These are phyloP conservation scores for Xylaria sp. DNA, from an alignment of 2,329 filamentous ascomycete genomes.

Conservation along the genomic window DNA sequence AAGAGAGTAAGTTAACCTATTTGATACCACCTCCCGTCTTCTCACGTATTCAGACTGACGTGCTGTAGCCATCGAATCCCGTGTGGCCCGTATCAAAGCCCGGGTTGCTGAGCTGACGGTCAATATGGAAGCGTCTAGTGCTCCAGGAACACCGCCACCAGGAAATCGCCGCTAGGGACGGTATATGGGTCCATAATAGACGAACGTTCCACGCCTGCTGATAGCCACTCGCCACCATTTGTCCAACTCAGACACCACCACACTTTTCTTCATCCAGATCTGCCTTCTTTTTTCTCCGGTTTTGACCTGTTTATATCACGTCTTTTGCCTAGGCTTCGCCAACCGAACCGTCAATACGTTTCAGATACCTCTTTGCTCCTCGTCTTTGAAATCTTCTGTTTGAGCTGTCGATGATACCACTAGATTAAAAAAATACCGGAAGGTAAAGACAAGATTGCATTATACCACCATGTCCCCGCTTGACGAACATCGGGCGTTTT, in stretches of 20 bases:
- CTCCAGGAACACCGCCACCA: conserved; percentile 52
- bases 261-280: conserved; percentile 21
- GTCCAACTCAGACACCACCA: neutral
- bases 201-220: conserved; percentile 20
- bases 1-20: conserved; percentile 63
- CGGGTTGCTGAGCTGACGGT: conserved; percentile 93
- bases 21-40: neutral
- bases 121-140: conserved; percentile 71
- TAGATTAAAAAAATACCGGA: conserved; percentile 46
- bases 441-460: conserved; percentile 41
- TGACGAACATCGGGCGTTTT: conserved; percentile 30
- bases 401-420: conserved; percentile 50
- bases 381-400: conserved; percentile 36
- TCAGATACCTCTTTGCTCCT: conserved; percentile 41
- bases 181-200: conserved; percentile 44
- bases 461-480: conserved; percentile 38
- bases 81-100: conserved; percentile 97
- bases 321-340: conserved; percentile 27
- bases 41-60: conserved; percentile 42
- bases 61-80: conserved; percentile 86
- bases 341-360: conserved; percentile 26
- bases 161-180: conserved; percentile 52
- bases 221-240: conserved; percentile 12
- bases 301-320: conserved; percentile 33
- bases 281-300: conserved; percentile 8